phyloP scores from a whole-genome alignment of 208 protist genomes.

The Porcisia deanei region DNA sequence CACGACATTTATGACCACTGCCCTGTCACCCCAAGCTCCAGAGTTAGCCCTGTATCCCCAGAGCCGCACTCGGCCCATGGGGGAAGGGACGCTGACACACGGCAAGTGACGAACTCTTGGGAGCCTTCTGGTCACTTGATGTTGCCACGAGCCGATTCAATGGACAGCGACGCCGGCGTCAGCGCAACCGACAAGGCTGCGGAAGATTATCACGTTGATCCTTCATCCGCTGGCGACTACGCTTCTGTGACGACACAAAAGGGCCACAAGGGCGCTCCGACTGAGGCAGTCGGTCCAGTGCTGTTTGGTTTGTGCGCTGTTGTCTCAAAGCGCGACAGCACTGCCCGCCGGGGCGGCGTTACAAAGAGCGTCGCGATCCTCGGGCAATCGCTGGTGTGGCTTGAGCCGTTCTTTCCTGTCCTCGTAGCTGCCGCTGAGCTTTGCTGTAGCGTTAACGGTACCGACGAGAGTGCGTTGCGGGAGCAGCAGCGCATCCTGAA shows the following conservation, averaged over 20 bases:
- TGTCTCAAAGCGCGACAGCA: slow-evolving; percentile 63
- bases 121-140: slow-evolving; percentile 18
- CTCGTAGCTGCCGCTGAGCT: slow-evolving; percentile 67
- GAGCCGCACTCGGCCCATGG: not conserved
- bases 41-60: not conserved
- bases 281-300: slow-evolving; percentile 3
- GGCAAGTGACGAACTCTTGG: not conserved
- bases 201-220: not conserved
- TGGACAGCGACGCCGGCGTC: slow-evolving; percentile 10
- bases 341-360: slow-evolving; percentile 65
- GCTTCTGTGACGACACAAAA: not conserved
- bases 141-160: slow-evolving; percentile 13
- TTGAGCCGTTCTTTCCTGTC: slow-evolving; percentile 75
- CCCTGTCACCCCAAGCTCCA: not conserved
- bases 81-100: slow-evolving; percentile 3
- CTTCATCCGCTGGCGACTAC: not conserved
- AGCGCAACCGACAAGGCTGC: not conserved
- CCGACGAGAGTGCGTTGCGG: slow-evolving; percentile 43
- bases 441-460: slow-evolving; percentile 68
- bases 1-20: not conserved
- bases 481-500: slow-evolving; percentile 58
- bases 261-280: not conserved
- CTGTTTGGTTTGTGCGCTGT: slow-evolving; percentile 78
- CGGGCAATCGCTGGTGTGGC: slow-evolving; percentile 63
- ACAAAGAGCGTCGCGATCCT: slow-evolving; percentile 81